Evolutionary conservation across 306 rosid genomes (phyloP).

Genomic region (Ochetophila trinervis): DNA sequence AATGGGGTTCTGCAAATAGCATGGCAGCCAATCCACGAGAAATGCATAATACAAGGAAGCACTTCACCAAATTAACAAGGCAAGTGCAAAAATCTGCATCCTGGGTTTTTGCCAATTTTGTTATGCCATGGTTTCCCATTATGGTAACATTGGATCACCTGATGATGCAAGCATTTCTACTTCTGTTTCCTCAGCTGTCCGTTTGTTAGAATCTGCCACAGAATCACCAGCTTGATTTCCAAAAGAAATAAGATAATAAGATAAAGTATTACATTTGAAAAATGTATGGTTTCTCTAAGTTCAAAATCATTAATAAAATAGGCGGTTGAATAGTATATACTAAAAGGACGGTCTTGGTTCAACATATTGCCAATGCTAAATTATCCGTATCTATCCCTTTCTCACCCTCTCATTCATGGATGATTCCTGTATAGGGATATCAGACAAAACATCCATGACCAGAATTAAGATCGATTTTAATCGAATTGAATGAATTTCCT

Average conservation of each 20-base stretch:
- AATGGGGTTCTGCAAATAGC: conserved; percentile 44
- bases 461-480: background rate
- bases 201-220: conserved; percentile 58
- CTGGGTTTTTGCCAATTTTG: conserved; percentile 30
- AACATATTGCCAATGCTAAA: background rate
- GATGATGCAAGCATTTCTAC: conserved; percentile 67
- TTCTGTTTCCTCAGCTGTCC: conserved; percentile 61
- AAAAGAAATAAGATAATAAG: background rate
- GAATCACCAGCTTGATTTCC: conserved; percentile 60
- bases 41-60: conserved; percentile 14
- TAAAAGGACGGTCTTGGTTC: background rate
- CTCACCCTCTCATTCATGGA: background rate
- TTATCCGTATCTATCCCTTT: background rate
- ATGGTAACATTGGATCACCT: conserved; percentile 94
- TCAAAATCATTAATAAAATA: background rate
- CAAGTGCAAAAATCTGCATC: conserved; percentile 19
- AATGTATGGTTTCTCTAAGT: background rate
- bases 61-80: conserved; percentile 17
- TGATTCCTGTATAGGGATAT: background rate
- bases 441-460: background rate
- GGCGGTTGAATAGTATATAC: background rate
- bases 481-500: background rate
- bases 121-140: conserved; percentile 23
- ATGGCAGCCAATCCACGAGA: conserved; percentile 40
- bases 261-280: background rate